Evolutionary conservation across 345 rosid species (phyloP).

Genomic region (Sonneratia alba): DNA sequence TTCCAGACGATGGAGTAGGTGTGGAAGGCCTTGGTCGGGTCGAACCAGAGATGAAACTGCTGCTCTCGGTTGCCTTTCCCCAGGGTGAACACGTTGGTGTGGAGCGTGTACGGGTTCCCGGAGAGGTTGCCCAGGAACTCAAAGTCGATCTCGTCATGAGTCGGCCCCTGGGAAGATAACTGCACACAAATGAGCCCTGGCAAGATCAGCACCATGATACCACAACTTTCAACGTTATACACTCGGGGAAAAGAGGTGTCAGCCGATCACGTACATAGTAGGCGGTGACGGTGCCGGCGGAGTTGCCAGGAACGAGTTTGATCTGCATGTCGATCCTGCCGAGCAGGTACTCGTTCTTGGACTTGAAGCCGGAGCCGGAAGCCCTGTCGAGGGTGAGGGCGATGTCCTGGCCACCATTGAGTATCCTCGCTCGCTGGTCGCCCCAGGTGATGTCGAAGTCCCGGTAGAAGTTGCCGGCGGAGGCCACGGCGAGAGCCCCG

Average conservation of each 20-base stretch:
- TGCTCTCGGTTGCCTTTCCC: constrained; percentile 14
- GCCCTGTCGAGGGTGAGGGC: constrained; percentile 23
- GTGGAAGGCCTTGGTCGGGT: constrained; percentile 14
- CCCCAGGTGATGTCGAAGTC: constrained; percentile 16
- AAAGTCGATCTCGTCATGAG: constrained; percentile 13
- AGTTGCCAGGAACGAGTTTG: constrained; percentile 45
- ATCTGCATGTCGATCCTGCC: constrained; percentile 45
- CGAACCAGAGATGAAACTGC: constrained; percentile 16
- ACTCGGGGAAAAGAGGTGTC: not conserved
- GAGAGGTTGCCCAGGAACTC: constrained; percentile 14
- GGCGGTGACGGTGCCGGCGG: constrained; percentile 56
- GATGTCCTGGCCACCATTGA: constrained; percentile 31
- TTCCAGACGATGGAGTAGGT: constrained; percentile 14
- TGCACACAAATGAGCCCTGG: not conserved
- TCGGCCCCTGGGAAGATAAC: constrained; percentile 9
- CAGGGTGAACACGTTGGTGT: constrained; percentile 13
- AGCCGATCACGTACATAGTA: constrained; percentile 29
- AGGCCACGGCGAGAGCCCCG: constrained; percentile 1
- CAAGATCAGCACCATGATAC: not conserved
- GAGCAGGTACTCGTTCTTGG: constrained; percentile 40
- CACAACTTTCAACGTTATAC: too few species aligned
- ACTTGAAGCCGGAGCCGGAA: constrained; percentile 50
- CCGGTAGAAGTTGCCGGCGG: constrained; percentile 7
- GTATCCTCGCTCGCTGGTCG: constrained; percentile 33
- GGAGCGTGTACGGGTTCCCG: constrained; percentile 8